Conservation (phyloP, 768 basidiomycete species). For the Lactarius sanguifluus region DNA sequence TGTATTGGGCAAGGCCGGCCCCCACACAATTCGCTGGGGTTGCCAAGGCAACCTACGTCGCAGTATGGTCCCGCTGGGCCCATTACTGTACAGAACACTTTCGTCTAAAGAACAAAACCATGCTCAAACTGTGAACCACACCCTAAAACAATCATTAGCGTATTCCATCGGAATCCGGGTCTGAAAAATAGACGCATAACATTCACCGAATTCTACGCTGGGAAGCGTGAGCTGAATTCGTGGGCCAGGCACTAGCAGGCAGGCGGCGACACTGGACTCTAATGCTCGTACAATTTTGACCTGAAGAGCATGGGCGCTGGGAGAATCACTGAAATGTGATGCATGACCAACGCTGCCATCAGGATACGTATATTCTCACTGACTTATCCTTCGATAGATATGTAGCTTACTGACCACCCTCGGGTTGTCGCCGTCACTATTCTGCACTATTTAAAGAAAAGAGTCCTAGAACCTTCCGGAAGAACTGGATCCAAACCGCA, state of each 20-base stretch:
- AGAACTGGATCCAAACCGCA: too few relatives aligned
- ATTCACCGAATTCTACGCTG: constrained; percentile 45
- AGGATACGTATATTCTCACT: constrained; percentile 22
- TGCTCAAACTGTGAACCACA: neutral
- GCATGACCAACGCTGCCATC: too few relatives aligned
- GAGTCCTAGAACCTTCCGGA: too few relatives aligned
- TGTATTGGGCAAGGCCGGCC: neutral
- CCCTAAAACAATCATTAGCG: neutral
- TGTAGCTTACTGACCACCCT: constrained; percentile 31
- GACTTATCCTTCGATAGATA: constrained; percentile 30
- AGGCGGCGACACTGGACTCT: constrained; percentile 61
- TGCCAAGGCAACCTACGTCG: constrained; percentile 16
- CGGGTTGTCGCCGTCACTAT: constrained; percentile 27
- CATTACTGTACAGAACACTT: neutral
- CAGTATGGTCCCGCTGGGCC: neutral
- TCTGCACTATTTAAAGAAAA: too few relatives aligned
- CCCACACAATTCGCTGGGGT: constrained; percentile 4
- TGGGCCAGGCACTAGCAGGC: constrained; percentile 62
- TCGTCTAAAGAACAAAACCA: neutral
- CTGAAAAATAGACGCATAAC: neutral
- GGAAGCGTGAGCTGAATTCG: constrained; percentile 55
- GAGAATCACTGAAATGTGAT: constrained; percentile 35
- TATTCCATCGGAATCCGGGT: neutral
- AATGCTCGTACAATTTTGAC: constrained; percentile 51
- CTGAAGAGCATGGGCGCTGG: constrained; percentile 36